Evolutionary conservation across 2,329 filamentous ascomycete species (phyloP), one percentile per base, ranked within the genome.

Genomic region (Penicillium brasilianum): DNA sequence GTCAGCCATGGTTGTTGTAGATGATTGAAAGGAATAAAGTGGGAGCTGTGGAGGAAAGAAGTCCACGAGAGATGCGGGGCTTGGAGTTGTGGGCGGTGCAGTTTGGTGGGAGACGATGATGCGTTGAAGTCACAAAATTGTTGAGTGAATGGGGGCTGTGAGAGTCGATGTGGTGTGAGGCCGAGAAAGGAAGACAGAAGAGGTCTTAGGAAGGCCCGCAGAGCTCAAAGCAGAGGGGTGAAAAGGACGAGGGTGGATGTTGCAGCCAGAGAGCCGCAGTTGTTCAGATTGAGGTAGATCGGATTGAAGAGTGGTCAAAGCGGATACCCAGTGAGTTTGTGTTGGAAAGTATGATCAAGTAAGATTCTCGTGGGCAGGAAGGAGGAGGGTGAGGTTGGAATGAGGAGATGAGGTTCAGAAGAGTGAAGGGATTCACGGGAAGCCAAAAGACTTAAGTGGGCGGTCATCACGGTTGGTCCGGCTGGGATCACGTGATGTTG

Each of bases 1-100:
- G 64, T 80, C 78, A 54, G 78, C 71, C 79, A 81, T 81, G 63
- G 61, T 73, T 72, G 69, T 50, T 44, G 52, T 64, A 54, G 54
- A 51, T 58, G 60, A 59, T 60, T 52, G 55, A 52, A 60, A 43
- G 51, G 50, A 37, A 56, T 18, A 39, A 48, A 30, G 52, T 36
- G 56, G 57, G 39, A 14, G 16, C n/a, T 57, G 25, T 37, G 44
- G 39, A 46, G 28, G 25, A 43, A 13, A 32, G 25, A 30, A 49
- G 53, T 34, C 8, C 18, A n/a, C 18, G n/a, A 56, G 22, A 25
- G 52, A 34, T 56, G 53, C 53, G 53, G 53, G 53, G 53, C 43
- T 56, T 13, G 32, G n/a, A 11, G 11, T 13, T 25, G 20, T 7
- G 37, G 13, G 14, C 41, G 10, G 16, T 39, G 41, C 18, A 41